phyloP scores from a whole-genome alignment of 345 rosid species.

The Salix viminalis region DNA sequence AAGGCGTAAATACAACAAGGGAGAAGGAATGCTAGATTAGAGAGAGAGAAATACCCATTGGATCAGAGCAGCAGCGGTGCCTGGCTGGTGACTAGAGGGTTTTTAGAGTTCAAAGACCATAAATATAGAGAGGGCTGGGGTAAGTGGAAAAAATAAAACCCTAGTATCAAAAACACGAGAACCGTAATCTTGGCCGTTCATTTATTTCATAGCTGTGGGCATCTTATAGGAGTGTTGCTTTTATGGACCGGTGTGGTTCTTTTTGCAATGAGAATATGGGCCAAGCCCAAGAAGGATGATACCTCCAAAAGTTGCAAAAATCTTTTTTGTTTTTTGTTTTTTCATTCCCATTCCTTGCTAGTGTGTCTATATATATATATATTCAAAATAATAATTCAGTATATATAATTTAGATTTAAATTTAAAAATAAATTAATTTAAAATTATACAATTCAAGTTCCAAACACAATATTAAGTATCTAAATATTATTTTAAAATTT shows the following conservation, averaged over 20 bases:
- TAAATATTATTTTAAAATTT: too few species aligned
- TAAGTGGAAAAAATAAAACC: not conserved
- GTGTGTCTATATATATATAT: too few species aligned
- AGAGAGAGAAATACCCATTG: conserved; percentile 13
- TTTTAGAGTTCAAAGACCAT: not conserved
- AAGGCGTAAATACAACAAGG: not conserved
- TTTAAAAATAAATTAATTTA: too few species aligned
- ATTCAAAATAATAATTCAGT: too few species aligned
- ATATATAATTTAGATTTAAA: too few species aligned
- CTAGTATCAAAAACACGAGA: not conserved
- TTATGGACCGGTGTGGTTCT: not conserved
- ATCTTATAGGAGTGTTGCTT: not conserved
- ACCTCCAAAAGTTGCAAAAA: not conserved
- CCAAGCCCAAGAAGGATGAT: not conserved
- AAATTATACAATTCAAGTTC: too few species aligned
- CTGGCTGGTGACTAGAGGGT: not conserved
- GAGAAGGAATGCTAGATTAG: not conserved
- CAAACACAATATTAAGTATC: too few species aligned
- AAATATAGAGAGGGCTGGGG: not conserved
- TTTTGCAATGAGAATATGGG: not conserved
- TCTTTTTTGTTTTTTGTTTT: not conserved
- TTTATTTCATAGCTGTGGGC: not conserved
- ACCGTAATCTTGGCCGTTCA: not conserved
- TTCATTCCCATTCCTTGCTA: not conserved
- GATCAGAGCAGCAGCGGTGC: conserved; percentile 2